Conservation (phyloP, 495 filamentous ascomycete species). For the Penicillium pulvis region DNA sequence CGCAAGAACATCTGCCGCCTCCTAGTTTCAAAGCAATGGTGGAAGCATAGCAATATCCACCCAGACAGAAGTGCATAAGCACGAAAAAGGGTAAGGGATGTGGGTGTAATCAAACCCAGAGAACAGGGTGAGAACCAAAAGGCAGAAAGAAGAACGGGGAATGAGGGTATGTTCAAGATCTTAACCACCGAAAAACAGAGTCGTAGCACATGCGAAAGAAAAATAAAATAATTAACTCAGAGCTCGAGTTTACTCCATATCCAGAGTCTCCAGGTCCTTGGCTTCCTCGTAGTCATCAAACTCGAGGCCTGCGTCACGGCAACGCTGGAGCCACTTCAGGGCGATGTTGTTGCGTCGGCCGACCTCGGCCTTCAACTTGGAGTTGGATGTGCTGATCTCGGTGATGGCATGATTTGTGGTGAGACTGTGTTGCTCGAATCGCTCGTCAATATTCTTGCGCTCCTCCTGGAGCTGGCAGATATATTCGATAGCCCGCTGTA, state of each 20-base stretch:
- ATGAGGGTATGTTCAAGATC: conserved; percentile 35
- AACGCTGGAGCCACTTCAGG: conserved; percentile 79
- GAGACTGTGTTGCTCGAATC: conserved; percentile 96
- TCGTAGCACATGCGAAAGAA: conserved; percentile 36
- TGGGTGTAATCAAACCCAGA: conserved; percentile 1
- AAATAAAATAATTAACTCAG: conserved; percentile 3
- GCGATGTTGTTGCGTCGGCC: conserved; percentile 54
- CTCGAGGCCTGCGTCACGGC: conserved; percentile 71
- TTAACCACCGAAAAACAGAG: conserved; percentile 23
- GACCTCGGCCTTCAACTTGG: conserved; percentile 83
- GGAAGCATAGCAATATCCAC: neutral
- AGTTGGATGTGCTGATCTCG: conserved; percentile 83
- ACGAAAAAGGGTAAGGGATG: neutral
- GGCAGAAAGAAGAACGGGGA: conserved; percentile 11
- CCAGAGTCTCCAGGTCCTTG: conserved; percentile 41
- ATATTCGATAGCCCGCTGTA: conserved; percentile 91
- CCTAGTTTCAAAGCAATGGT: neutral
- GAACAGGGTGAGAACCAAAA: conserved; percentile 6
- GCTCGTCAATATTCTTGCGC: conserved; percentile 88
- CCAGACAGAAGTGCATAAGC: neutral
- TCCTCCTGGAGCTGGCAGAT: conserved; percentile 94
- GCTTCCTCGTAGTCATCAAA: conserved; percentile 52
- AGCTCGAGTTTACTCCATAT: conserved; percentile 36
- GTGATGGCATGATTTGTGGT: conserved; percentile 91
- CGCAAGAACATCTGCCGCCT: neutral